Evolutionary conservation across 129 eudicot species (phyloP).

Genomic region (Helianthus annuus): HanXRQr2.0-SUNRISE NC_035439.2:131855549-131856048

Average conservation of each 20-base stretch:
- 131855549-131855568: too few species aligned
- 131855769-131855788: neutral
- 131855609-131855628: slow-evolving; percentile 1
- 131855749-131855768: neutral
- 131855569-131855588: neutral
- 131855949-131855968: slow-evolving; percentile 81
- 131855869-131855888: slow-evolving; percentile 99
- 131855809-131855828: slow-evolving; percentile 14
- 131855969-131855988: slow-evolving; percentile 81
- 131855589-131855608: neutral
- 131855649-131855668: slow-evolving; percentile 20
- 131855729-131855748: slow-evolving; percentile 6
- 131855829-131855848: slow-evolving; percentile 13
- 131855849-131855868: slow-evolving; percentile 20
- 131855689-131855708: slow-evolving; percentile 20
- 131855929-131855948: slow-evolving; percentile 93
- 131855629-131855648: slow-evolving; percentile 19
- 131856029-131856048: neutral
- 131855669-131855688: slow-evolving; percentile 28
- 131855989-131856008: slow-evolving; percentile 95
- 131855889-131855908: slow-evolving; percentile 96
- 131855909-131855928: slow-evolving; percentile 85
- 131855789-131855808: neutral
- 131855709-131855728: neutral
- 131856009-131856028: neutral